phyloP scores from a whole-genome alignment of 208 protist genomes.

The Trypanosoma boissoni region DNA sequence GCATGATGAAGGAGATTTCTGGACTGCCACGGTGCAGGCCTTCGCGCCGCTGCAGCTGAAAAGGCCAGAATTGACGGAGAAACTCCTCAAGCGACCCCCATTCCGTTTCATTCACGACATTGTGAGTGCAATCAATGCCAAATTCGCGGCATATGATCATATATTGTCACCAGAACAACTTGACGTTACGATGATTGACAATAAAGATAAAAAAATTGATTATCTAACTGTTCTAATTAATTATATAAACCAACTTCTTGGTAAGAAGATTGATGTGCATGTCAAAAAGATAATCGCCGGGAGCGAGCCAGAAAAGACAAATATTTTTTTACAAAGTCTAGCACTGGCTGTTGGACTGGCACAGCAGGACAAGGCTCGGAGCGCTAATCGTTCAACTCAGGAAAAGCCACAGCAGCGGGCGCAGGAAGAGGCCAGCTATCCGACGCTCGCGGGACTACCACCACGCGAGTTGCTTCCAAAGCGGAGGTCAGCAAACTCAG shows the following conservation, averaged over 20 bases:
- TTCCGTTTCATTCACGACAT: conserved; percentile 93
- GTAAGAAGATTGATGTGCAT: conserved; percentile 68
- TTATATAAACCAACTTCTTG: conserved; percentile 69
- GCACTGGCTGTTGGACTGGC: conserved; percentile 74
- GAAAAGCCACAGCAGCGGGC: conserved; percentile 2
- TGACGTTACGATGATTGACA: conserved; percentile 57
- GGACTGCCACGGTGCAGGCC: conserved; percentile 66
- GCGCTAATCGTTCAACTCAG: conserved; percentile 13
- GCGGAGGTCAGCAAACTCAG: neutral
- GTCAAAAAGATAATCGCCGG: conserved; percentile 89
- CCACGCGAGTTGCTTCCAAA: conserved; percentile 2
- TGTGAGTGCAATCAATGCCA: conserved; percentile 61
- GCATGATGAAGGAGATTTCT: conserved; percentile 56
- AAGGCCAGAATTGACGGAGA: conserved; percentile 70
- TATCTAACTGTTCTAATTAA: conserved; percentile 73
- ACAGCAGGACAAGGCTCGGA: conserved; percentile 69
- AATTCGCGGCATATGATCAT: conserved; percentile 70
- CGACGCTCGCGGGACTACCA: conserved; percentile 15
- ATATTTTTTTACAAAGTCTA: conserved; percentile 81
- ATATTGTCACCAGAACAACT: conserved; percentile 56
- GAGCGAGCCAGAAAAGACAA: conserved; percentile 86
- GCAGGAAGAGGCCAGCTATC: neutral
- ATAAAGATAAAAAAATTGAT: conserved; percentile 87
- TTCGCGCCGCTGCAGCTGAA: conserved; percentile 71
- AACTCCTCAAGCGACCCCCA: conserved; percentile 83